Evolutionary conservation across 2,329 filamentous ascomycete species (phyloP), one percentile per base, ranked within the genome.

Genomic region (Esteya vermicola): DNA sequence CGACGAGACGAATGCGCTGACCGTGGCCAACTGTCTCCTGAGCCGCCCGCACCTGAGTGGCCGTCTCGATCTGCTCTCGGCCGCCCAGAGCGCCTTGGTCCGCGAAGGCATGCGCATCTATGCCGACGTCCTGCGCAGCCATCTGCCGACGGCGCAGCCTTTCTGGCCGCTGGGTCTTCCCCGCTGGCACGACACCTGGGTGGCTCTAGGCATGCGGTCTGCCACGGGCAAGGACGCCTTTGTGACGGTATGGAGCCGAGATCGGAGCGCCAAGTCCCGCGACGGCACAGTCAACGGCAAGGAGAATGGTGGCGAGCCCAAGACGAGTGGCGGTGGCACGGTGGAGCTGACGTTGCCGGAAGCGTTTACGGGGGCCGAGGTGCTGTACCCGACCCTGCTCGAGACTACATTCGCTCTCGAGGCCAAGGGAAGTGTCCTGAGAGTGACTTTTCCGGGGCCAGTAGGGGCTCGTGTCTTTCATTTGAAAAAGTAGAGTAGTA

Each of bases 121-220:
- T 43, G 48, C 49, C 25, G 27, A 28, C 1, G 52, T 57, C 6
- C 2, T 38, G 7, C 46, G 54, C 1, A 18, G 18, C 0, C 47
- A 54, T 21, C 27, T 58, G 4, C 36, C 36, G 1, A 38, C 39
- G 2, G 44, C 48, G 1, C 33, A 43, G n/a, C 48, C 56, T 2
- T 54, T 56, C 42, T 59, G 54, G 55, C 56, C 56, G 3, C 43
- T 58, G 8, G 56, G 54, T 10, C 40, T 57, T 18, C 54, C 55
- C 2, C 16, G 25, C 1, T 59, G 55, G 55, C 51, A 54, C 27
- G 53, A 56, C 36, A 49, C 52, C 5, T 58, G 56, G 55, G 20
- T 54, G 3, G 44, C 50, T 3, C 33, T 58, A 0, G 57, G 55
- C 2, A 39, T 58, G 35, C 21, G n/a, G n/a, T 4, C 33, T 10